Evolutionary conservation across 208 protist species (phyloP), one percentile per base, ranked within the genome.

Genomic region (Trypanosoma conorhini): DNA sequence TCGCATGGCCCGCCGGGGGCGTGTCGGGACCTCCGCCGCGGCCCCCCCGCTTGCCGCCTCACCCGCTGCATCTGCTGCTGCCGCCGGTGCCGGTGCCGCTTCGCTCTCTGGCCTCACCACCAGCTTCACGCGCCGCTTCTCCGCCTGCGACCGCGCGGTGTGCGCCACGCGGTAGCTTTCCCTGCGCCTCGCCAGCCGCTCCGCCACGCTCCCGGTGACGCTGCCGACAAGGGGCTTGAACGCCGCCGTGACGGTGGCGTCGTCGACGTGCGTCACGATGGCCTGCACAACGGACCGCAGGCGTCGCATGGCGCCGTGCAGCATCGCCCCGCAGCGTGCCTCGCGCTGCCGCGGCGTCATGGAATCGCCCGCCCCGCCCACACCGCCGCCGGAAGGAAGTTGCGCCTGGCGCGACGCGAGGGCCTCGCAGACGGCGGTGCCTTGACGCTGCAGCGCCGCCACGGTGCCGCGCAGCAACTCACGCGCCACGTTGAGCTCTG

Each of bases 221-320:
- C 63, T 77, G 62, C 77, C 65, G 9, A 42, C 59, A 19, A 54
- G 50, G 4, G 67, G 59, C 31, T 50, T 60, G 38, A 82, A 79
- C 5, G 74, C 64, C 9, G 61, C 33, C 66, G 77, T 56, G 65
- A 82, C 54, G 1, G 76, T 80, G 55, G 68, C 81, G 26, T 86
- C 74, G 38, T 83, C 85, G 22, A 89, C 75, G 65, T 95, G 79
- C 13, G 86, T 87, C 72, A 83, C 83, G 72, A 95, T 88, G 5
- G 89, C 89, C 42, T 88, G 74, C 21, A 95, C 75, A 76, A 93
- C 89, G 76, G 86, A 92, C n/a, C 62, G 74, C 42, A 84, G 76
- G 22, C 80, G 70, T 60, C 58, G 74, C 67, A 87, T 65, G 17
- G 89, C 82, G 17, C 79, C 64, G 59, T 69, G 66, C 55, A 95